A percentile compares a stretch with the other conserved stretches of the same genome.
These are phyloP conservation scores for Blepharisma undulans DNA, from an alignment of 169 alveolate species.

Conservation along the genomic window DNA sequence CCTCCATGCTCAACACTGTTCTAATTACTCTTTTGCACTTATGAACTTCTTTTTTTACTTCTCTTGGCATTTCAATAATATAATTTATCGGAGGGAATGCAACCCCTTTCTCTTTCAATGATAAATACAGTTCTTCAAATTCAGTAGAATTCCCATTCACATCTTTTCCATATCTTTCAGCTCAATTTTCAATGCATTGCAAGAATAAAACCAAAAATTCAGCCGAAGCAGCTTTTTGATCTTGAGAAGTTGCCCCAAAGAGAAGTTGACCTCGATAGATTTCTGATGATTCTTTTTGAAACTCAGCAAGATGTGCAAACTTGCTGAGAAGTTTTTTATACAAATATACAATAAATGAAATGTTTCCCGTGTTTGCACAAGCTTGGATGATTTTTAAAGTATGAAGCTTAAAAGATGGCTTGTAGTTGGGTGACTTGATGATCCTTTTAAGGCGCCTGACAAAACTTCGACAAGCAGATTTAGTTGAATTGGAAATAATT, in stretches of 20 bases:
- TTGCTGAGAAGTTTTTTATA: neutral
- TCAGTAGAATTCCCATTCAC: neutral
- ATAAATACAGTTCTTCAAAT: neutral
- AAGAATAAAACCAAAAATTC: neutral
- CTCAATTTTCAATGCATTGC: slow-evolving; percentile 18
- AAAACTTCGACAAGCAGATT: neutral
- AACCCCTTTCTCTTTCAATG: neutral
- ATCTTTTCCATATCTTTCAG: neutral
- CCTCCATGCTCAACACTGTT: neutral
- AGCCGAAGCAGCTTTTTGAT: neutral
- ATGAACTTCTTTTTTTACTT: neutral
- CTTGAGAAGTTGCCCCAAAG: neutral
- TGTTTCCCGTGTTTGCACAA: neutral
- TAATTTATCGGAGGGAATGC: neutral
- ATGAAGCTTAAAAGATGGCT: neutral
- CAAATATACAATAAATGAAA: neutral
- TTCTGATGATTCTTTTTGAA: neutral
- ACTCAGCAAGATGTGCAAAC: neutral
- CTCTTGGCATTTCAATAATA: neutral
- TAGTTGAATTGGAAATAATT: neutral
- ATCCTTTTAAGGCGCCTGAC: neutral
- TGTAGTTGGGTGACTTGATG: neutral
- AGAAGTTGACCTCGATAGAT: neutral
- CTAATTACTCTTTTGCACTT: neutral
- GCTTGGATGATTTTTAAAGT: neutral